Conservation (phyloP, 345 rosid species). For the Eucalyptus caleyi region DNA sequence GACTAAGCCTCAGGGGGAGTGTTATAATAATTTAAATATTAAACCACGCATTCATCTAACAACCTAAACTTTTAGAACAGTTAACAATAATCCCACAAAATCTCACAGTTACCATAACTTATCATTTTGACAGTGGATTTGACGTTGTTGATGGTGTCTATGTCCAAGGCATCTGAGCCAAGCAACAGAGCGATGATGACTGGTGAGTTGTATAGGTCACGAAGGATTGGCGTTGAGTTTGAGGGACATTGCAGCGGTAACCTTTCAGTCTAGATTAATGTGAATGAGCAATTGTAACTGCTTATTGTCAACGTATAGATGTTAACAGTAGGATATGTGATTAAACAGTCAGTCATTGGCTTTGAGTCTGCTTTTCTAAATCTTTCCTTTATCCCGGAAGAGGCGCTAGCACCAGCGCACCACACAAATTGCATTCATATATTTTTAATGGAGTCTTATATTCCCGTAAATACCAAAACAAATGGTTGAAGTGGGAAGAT, state of each 20-base stretch:
- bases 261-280: too few species aligned
- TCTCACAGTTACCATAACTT: background rate
- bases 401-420: background rate
- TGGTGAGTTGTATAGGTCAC: fast-evolving
- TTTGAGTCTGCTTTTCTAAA: background rate
- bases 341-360: background rate
- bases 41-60: fast-evolving
- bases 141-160: background rate
- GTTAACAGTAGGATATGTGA: background rate
- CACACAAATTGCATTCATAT: background rate
- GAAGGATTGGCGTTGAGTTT: too few species aligned
- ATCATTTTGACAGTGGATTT: too few species aligned
- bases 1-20: fast-evolving
- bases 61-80: too few species aligned
- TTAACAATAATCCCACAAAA: too few species aligned
- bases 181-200: too few species aligned
- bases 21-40: too few species aligned
- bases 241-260: too few species aligned
- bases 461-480: background rate
- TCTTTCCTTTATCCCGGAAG: background rate
- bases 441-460: background rate
- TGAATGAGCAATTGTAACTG: background rate
- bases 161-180: too few species aligned
- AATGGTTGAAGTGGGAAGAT: background rate
- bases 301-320: background rate